Evolutionary conservation across 768 basidiomycete genomes (phyloP).

Genomic region (Megacollybia marginata): DNA sequence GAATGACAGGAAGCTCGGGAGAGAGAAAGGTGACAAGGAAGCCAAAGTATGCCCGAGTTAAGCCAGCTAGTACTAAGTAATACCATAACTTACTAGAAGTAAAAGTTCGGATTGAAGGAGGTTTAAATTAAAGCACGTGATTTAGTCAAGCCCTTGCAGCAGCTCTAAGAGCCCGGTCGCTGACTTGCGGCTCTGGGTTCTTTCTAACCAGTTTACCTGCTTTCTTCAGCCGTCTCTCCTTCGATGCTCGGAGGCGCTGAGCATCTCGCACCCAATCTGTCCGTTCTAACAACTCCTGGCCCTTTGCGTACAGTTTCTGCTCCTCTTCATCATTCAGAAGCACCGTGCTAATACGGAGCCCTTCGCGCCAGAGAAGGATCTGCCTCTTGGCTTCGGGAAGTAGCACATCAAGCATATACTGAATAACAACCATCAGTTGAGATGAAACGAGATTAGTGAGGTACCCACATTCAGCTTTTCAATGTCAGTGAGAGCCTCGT

Average conservation of each 20-base stretch:
- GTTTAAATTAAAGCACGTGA: too few species aligned
- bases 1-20: too few species aligned
- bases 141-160: background rate
- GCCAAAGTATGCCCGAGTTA: too few species aligned
- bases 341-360: constrained; percentile 41
- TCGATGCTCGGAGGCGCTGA: constrained; percentile 31
- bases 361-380: constrained; percentile 65
- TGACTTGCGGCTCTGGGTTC: background rate
- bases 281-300: constrained; percentile 38
- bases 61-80: too few species aligned
- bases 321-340: constrained; percentile 52
- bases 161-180: background rate
- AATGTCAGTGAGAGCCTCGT: constrained; percentile 33
- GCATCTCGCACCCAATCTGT: constrained; percentile 69
- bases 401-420: constrained; percentile 72
- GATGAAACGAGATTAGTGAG: background rate
- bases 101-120: too few species aligned
- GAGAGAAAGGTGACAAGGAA: too few species aligned
- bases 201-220: background rate
- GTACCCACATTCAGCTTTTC: constrained; percentile 46
- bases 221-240: constrained; percentile 17
- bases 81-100: too few species aligned
- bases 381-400: constrained; percentile 68
- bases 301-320: constrained; percentile 41
- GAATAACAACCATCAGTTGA: background rate